Conservation (phyloP, 2,329 filamentous ascomycete species). For the Colletotrichum cordylinicola region DNA sequence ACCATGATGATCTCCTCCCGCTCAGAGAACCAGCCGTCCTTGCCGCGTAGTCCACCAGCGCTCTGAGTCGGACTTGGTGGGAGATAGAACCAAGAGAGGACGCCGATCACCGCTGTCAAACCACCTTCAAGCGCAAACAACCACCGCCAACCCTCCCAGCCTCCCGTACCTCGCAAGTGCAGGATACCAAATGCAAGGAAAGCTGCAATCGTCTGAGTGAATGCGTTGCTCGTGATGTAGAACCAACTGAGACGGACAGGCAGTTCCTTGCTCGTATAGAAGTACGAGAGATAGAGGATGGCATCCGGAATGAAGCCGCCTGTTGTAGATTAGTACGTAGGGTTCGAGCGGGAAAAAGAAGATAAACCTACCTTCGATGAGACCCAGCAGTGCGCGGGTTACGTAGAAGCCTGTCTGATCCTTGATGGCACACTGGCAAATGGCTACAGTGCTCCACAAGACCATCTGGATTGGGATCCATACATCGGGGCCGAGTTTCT, state of each 20-base stretch:
- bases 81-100: constrained; percentile 46
- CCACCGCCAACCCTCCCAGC: constrained; percentile 61
- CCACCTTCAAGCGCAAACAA: constrained; percentile 50
- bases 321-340: background rate
- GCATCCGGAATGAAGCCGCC: constrained; percentile 37
- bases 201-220: constrained; percentile 54
- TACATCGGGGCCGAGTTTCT: constrained; percentile 52
- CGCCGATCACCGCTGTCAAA: constrained; percentile 51
- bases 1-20: constrained; percentile 68
- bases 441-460: constrained; percentile 38
- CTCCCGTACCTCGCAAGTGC: constrained; percentile 51
- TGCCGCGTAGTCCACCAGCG: constrained; percentile 57
- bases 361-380: constrained; percentile 64
- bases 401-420: constrained; percentile 34
- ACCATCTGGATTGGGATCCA: constrained; percentile 55
- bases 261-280: constrained; percentile 71
- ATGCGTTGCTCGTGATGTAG: constrained; percentile 63
- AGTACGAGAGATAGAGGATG: constrained; percentile 61
- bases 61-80: constrained; percentile 65
- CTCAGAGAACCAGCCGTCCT: constrained; percentile 62
- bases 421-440: constrained; percentile 35
- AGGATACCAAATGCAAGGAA: constrained; percentile 61
- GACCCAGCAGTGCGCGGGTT: constrained; percentile 43
- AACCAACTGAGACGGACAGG: constrained; percentile 69
- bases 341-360: constrained; percentile 28